Evolutionary conservation across 495 filamentous ascomycete species (phyloP).

Genomic region (Cercophora scortea): DNA sequence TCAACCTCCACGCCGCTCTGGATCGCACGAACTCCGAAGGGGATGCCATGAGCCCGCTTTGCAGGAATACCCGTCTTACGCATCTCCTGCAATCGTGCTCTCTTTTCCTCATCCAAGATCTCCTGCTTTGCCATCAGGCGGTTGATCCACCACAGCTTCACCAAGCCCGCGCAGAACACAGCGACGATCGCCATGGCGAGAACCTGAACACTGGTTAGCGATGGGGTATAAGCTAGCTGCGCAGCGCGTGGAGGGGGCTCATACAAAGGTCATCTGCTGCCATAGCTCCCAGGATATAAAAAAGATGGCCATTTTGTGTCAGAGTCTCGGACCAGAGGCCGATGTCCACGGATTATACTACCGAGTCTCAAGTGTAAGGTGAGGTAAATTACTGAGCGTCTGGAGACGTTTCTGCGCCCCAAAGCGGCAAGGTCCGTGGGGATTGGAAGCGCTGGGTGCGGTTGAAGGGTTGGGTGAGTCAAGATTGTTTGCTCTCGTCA

Average conservation of each 20-base stretch:
- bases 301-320: slow-evolving; percentile 40
- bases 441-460: too few species aligned
- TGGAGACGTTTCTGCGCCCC: too few species aligned
- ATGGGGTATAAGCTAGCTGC: background rate
- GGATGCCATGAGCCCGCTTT: slow-evolving; percentile 54
- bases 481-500: too few species aligned
- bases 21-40: slow-evolving; percentile 84
- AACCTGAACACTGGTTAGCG: slow-evolving; percentile 27
- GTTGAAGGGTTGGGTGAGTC: too few species aligned
- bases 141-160: slow-evolving; percentile 56
- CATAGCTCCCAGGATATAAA: slow-evolving; percentile 75
- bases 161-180: slow-evolving; percentile 44
- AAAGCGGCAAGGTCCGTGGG: too few species aligned
- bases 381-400: too few species aligned
- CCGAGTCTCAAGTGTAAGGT: too few species aligned
- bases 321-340: too few species aligned
- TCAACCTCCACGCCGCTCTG: slow-evolving; percentile 80
- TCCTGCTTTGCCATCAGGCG: slow-evolving; percentile 58
- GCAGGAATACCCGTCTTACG: slow-evolving; percentile 39
- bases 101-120: slow-evolving; percentile 56
- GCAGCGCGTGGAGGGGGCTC: slow-evolving; percentile 29
- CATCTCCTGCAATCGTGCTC: slow-evolving; percentile 46
- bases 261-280: slow-evolving; percentile 87
- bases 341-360: too few species aligned
- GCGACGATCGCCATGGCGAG: slow-evolving; percentile 39